Conservation (phyloP, 2,329 filamentous ascomycete genomes). For the Chrysoporthe cubensis region DNA sequence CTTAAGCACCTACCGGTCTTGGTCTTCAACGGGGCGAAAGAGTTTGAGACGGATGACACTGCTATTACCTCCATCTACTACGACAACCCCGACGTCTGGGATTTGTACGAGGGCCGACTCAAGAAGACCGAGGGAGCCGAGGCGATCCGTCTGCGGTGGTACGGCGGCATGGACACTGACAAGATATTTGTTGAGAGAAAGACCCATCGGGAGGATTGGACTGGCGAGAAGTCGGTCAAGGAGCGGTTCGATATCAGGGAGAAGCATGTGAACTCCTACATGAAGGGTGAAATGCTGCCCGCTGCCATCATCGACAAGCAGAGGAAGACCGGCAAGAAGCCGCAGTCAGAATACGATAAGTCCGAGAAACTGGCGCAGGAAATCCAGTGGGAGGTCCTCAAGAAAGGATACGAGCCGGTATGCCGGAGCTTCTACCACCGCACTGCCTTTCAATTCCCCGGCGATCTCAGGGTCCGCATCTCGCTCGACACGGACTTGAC, state of each 20-base stretch:
- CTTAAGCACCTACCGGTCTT: conserved; percentile 96
- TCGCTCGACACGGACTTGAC: conserved; percentile 95
- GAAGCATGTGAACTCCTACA: conserved; percentile 93
- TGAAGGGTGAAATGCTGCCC: conserved; percentile 82
- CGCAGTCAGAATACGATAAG: conserved; percentile 86
- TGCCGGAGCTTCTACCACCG: conserved; percentile 98
- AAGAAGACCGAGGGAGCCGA: conserved; percentile 99
- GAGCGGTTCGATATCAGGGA: conserved; percentile 94
- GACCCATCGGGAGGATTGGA: conserved; percentile 98
- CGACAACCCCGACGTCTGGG: conserved; percentile 92
- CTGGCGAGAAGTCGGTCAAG: conserved; percentile 98
- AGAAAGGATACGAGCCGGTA: conserved; percentile 84
- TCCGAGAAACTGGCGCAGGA: conserved; percentile 89
- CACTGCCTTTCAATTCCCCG: conserved; percentile 95
- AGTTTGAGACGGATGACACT: conserved; percentile 87
- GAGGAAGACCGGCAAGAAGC: conserved; percentile 92
- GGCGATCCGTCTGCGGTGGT: conserved; percentile 95
- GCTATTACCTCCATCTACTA: conserved; percentile 99
- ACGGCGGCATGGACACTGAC: conserved; percentile 93
- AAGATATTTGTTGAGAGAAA: conserved; percentile 97
- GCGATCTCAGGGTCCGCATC: conserved; percentile 93
- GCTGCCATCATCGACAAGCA: conserved; percentile 95
- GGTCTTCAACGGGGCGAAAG: conserved; percentile 96
- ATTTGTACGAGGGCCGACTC: conserved; percentile 88
- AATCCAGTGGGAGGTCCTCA: conserved; percentile 90